Evolutionary conservation across 129 eudicot genomes (phyloP), one percentile per base, ranked within the genome.

Genomic region (Erigeron canadensis): DNA sequence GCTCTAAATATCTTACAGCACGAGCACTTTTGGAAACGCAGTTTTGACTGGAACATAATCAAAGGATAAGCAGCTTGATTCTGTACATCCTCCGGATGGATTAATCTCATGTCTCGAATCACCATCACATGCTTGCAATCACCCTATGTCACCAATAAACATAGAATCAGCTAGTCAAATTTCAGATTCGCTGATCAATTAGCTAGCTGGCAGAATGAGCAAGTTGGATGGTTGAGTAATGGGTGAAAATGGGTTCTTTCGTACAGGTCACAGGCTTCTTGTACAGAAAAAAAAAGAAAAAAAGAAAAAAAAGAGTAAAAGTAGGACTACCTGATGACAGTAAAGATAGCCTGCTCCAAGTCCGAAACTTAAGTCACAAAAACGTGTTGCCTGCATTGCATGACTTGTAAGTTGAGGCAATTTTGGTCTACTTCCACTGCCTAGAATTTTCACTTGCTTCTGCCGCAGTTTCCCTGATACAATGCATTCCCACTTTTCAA

Each of bases 281-380:
- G n/a, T n/a, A n/a, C n/a, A n/a, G n/a, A n/a, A n/a, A n/a, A n/a
- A n/a, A n/a, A n/a, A n/a, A n/a, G n/a, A n/a, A n/a, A n/a, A n/a
- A n/a, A n/a, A n/a, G n/a, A n/a, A 44, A 44, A 44, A 44, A 15
- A 53, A 53, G n/a, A n/a, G 58, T 53, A 53, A 53, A 53, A 53
- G 15, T 22, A 39, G 7, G 34, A 34, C 13, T 60, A 90, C 95
- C 88, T 89, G 98, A 81, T 93, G 96, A 65, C 96, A 93, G 68
- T 85, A 93, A 1, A 93, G 76, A 79, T 93, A 93, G 43, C 90
- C 90, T 50, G 95, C 88, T 65, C 98, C 98, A 65, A 93, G 90
- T 70, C 90, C 86, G 75, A 93, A 93, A 12, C 65, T 65, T 45
- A 93, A 63, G 77, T 89, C 98, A 74, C 88, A 85, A 46, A 87